A percentile compares a stretch with the other conserved stretches of the same genome.
phyloP scores from a whole-genome alignment of 2,329 filamentous ascomycete species.

The Sporothrix variecibatus region DNA sequence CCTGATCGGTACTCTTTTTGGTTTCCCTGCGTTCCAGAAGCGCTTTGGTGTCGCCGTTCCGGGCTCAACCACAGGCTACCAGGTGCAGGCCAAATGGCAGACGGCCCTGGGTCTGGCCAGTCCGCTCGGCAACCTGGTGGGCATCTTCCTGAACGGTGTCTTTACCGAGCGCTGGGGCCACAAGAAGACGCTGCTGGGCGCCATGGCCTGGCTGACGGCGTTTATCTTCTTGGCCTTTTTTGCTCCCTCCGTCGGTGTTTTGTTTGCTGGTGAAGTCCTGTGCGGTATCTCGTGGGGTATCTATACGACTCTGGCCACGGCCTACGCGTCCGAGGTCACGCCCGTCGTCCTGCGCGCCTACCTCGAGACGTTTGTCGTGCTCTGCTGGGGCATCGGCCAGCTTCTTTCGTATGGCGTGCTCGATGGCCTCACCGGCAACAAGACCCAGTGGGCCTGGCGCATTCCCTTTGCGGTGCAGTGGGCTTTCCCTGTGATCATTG shows the following conservation, averaged over 20 bases:
- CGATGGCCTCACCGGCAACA: slow-evolving; percentile 31
- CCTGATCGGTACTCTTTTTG: slow-evolving; percentile 32
- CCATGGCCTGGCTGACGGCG: slow-evolving; percentile 48
- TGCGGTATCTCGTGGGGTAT: slow-evolving; percentile 45
- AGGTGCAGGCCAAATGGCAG: slow-evolving; percentile 54
- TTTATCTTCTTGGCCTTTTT: slow-evolving; percentile 60
- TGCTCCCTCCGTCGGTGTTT: slow-evolving; percentile 47
- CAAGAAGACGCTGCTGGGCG: slow-evolving; percentile 52
- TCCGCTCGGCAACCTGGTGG: slow-evolving; percentile 56
- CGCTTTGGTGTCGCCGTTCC: slow-evolving; percentile 29
- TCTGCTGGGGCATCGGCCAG: slow-evolving; percentile 45
- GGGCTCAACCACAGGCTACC: slow-evolving; percentile 22
- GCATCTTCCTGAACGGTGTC: slow-evolving; percentile 55
- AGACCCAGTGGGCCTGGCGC: slow-evolving; percentile 33
- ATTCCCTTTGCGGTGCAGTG: slow-evolving; percentile 47
- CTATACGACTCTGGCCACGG: slow-evolving; percentile 47
- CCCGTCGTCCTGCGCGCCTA: slow-evolving; percentile 47
- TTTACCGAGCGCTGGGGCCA: slow-evolving; percentile 54
- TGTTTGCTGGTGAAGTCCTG: slow-evolving; percentile 53
- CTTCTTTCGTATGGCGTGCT: slow-evolving; percentile 35
- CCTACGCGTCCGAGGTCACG: slow-evolving; percentile 49
- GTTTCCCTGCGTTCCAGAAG: slow-evolving; percentile 39
- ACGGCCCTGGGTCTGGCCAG: slow-evolving; percentile 57
- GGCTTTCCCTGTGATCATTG: slow-evolving; percentile 44
- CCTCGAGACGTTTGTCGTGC: slow-evolving; percentile 47